Evolutionary conservation across 768 basidiomycete species (phyloP), one percentile per base, ranked within the genome.

Genomic region (Mycena pura): DNA sequence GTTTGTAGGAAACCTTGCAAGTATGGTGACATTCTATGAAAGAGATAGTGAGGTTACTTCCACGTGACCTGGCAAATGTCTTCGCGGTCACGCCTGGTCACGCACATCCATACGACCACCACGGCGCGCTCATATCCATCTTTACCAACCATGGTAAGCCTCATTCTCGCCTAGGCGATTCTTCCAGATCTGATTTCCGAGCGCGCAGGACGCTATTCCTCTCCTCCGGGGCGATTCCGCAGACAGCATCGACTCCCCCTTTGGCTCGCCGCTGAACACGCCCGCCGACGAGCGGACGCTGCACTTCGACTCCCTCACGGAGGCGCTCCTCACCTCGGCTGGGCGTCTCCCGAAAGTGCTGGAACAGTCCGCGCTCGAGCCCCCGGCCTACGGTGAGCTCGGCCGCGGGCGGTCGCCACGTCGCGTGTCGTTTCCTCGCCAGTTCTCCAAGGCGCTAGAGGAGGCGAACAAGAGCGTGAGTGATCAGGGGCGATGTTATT

Each of bases 201-300:
- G 6, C 6, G 2, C 40, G 31, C 14, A 63, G 56, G 21, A 38
- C 11, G 44, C 50, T 13, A 27, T 61, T 17, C 49, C 49, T 7
- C 61, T 65, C 49, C 36, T 22, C 19, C 64, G 64, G 11, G 58
- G 46, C 38, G 60, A 65, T 15, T 65, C 60, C n/a, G 50, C 19
- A 43, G 62, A 63, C 15, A 63, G 49, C 41, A 44, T 57, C 6
- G 55, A 61, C n/a, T 65, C 64, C 27, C 19, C 60, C 1, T 57
- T 62, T 27, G 56, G 28, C 13, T 65, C 60, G 8, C 51, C 31
- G 13, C 51, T 65, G 19, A 57, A 65, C 47, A 65, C 64, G 1
- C 64, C 64, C 7, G 45, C 64, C 1, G 64, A 65, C 41, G 64
- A 65, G 27, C 13, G 41, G 0, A 1, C 19, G 13, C 24, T 59